Evolutionary conservation across 352 stramenopile genomes (phyloP).

Genomic region (Phytophthora sp.): DNA sequence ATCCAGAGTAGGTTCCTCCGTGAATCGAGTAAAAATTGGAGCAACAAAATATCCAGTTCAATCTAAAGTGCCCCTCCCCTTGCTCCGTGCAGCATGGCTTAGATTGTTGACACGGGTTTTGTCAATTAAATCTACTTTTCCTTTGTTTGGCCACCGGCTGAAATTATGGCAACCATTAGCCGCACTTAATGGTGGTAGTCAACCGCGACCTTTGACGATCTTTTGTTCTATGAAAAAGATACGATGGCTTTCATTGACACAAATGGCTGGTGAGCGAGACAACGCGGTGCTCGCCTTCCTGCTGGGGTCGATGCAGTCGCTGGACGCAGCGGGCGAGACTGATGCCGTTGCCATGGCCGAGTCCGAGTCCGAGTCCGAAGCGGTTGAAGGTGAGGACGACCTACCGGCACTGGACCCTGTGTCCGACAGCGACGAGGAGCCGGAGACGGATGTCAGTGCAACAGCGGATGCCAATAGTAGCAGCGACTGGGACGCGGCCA

Average conservation of each 20-base stretch:
- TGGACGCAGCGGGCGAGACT: too few relatives aligned
- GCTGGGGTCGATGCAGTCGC: constrained; percentile 10
- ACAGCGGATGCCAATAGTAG: not conserved
- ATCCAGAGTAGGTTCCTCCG: too few relatives aligned
- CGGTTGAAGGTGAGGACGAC: not conserved
- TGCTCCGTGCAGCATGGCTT: too few relatives aligned
- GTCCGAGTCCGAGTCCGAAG: not conserved
- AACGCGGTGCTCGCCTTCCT: constrained; percentile 33
- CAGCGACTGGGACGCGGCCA: constrained; percentile 13
- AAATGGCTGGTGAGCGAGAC: constrained; percentile 10
- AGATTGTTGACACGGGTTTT: too few relatives aligned
- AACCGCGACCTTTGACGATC: constrained; percentile 16
- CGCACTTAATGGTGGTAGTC: not conserved
- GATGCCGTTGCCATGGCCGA: too few relatives aligned
- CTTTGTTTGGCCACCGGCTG: too few relatives aligned
- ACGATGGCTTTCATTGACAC: constrained; percentile 18
- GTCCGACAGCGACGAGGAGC: constrained; percentile 12
- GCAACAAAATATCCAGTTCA: too few relatives aligned
- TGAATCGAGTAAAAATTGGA: too few relatives aligned
- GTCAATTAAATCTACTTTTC: too few relatives aligned
- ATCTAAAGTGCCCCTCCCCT: too few relatives aligned
- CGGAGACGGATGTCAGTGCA: not conserved
- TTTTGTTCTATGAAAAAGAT: constrained; percentile 29
- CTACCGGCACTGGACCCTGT: constrained; percentile 26
- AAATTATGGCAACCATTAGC: not conserved